Evolutionary conservation across 2,329 filamentous ascomycete species (phyloP), one percentile per base, ranked within the genome.

Genomic region (Drechslerella coelobrocha): DNA sequence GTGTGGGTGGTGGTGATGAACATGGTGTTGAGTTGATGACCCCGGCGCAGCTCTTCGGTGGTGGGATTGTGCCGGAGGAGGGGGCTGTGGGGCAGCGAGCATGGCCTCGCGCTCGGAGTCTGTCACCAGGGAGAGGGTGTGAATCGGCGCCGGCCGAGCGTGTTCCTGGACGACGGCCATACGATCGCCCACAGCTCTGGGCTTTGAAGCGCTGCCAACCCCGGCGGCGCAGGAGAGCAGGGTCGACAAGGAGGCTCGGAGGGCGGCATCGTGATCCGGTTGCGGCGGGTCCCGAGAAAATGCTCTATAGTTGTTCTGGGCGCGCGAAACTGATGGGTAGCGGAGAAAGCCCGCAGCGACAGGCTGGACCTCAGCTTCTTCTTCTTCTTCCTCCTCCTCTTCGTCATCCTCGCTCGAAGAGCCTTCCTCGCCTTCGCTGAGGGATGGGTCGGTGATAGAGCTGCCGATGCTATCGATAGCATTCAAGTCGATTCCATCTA

Each of bases 191-290:
- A 51, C 45, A 14, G 24, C 19, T 31, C 59, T 52, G 21, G 66
- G 59, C 23, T 71, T 96, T 0, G 89, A 86, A 14, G 94, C 82
- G 2, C 89, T 89, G 45, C 94, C 86, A 1, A 93, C 94, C 0
- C 93, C 94, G 2, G 92, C 92, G 0, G 92, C 93, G 76, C 91
- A 96, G n/a, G 93, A 97, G 10, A 99, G 85, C 10, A 99, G 84
- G 0, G 94, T 97, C 0, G 92, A 96, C n/a, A 99, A 83, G 52
- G 91, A 96, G 19, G 94, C 92, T 31, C 94, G 88, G 9, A 99
- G 83, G 1, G 92, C 94, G 27, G 92, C 94, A 76, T 99, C 94
- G 75, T 97, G 92, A 75, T 97, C 92, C 51, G 90, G 88, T 75
- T 91, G 90, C n/a, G 65, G 57, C n/a, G 56, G 72, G 78, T 79